Evolutionary conservation across 169 alveolate genomes (phyloP).

Genomic region (Plasmodium sp.): DNA sequence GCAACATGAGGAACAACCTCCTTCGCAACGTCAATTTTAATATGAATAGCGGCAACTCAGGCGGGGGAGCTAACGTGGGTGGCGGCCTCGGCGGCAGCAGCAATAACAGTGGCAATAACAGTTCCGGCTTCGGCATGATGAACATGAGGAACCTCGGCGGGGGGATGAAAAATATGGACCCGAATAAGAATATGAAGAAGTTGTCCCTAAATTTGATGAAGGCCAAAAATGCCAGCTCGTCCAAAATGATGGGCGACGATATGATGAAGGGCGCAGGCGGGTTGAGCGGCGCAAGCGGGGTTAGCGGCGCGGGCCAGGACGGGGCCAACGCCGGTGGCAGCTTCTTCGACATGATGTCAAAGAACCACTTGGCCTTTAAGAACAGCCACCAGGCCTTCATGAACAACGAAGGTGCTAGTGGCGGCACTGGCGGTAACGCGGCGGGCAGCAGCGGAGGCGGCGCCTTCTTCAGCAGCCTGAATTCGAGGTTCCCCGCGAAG

Average conservation of each 20-base stretch:
- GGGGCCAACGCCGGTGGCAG: not conserved
- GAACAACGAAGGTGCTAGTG: not conserved
- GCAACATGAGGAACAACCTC: conserved; percentile 39
- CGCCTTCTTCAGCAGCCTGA: conserved; percentile 8
- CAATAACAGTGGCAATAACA: not conserved
- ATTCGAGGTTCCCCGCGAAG: conserved; percentile 10
- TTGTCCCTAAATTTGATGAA: conserved; percentile 25
- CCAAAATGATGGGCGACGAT: conserved; percentile 27
- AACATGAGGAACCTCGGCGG: not conserved
- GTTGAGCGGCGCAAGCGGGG: not conserved
- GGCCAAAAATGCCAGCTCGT: not conserved
- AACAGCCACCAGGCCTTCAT: not conserved
- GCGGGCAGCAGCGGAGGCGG: not conserved
- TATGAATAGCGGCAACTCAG: conserved; percentile 9
- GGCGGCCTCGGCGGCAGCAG: not conserved
- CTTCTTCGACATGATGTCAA: conserved; percentile 37
- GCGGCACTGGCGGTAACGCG: not conserved
- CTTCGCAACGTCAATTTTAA: conserved; percentile 29
- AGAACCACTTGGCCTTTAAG: conserved; percentile 20
- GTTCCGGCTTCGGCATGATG: not conserved
- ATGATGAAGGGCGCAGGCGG: not conserved
- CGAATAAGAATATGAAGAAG: conserved; percentile 56
- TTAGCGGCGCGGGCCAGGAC: not conserved
- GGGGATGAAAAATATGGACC: conserved; percentile 41
- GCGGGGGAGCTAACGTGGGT: not conserved